Evolutionary conservation across 176 grass and related monocot species (phyloP).

Genomic region (Tillandsia leiboldiana): DNA sequence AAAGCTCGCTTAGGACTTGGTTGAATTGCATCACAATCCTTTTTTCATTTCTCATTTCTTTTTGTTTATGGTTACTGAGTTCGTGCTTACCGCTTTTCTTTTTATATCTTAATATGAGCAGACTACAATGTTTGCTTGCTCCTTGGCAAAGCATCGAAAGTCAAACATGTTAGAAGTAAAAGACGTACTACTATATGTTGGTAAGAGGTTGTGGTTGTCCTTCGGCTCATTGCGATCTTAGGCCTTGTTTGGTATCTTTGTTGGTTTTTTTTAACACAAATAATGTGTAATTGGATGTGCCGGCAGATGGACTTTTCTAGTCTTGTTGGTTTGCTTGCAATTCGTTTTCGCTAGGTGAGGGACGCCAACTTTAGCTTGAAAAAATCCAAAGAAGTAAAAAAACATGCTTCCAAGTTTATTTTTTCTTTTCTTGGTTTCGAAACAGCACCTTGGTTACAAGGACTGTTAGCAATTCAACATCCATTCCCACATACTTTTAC

Average conservation of each 20-base stretch:
- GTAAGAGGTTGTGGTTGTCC: constrained; percentile 31
- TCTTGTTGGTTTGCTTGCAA: no score
- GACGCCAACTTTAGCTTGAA: no score
- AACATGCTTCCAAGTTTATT: no score
- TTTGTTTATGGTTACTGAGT: neutral
- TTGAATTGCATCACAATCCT: neutral
- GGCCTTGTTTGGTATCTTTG: no score
- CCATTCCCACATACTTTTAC: no score
- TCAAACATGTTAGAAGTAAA: constrained; percentile 76
- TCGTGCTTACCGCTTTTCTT: neutral
- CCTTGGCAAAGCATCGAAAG: constrained; percentile 97
- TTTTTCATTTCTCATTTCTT: neutral
- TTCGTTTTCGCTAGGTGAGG: no score
- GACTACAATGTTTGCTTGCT: constrained; percentile 79
- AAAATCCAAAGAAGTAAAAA: no score
- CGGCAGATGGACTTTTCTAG: no score
- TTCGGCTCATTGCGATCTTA: neutral
- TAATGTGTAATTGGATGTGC: no score
- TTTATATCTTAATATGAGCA: constrained; percentile 40
- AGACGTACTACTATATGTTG: constrained; percentile 93
- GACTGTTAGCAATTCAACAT: no score
- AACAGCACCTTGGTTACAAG: no score
- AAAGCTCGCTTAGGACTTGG: neutral
- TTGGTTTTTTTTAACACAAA: neutral
- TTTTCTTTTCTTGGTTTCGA: no score